Conservation (phyloP, 2,329 filamentous ascomycete genomes). For the Paecilomyces dactylethromorphus region DNA sequence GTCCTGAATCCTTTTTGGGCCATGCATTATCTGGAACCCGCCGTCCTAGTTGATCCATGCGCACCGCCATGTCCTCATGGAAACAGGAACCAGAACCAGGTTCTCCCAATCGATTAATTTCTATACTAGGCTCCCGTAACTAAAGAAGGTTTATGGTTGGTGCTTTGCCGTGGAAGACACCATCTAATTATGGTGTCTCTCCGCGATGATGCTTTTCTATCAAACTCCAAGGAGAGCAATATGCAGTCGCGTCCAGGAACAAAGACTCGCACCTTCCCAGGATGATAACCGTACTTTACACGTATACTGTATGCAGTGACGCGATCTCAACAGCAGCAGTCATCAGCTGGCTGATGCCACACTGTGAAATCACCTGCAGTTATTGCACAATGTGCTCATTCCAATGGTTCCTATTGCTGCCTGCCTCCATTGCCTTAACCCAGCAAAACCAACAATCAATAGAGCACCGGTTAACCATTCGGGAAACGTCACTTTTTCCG, state of each 20-base stretch:
- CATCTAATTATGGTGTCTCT: not conserved
- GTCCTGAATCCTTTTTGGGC: not conserved
- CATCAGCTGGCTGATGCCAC: not conserved
- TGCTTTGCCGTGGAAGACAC: not conserved
- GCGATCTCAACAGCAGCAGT: not conserved
- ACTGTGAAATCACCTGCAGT: not conserved
- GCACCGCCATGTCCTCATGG: not conserved
- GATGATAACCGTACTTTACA: not conserved
- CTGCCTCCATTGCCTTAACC: not conserved
- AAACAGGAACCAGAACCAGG: not conserved
- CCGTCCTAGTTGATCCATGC: not conserved
- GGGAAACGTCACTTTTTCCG: not conserved
- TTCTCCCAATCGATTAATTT: not conserved
- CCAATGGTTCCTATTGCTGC: not conserved
- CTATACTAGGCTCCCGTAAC: not conserved
- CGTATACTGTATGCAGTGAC: not conserved
- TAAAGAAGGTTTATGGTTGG: not conserved
- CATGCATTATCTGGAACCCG: not conserved
- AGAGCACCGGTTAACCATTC: not conserved
- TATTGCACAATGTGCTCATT: too few species aligned
- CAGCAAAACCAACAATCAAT: not conserved
- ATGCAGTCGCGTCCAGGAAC: not conserved
- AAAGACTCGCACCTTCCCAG: not conserved
- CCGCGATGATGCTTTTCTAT: not conserved
- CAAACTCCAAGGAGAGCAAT: not conserved